Conservation (phyloP, 2,329 filamentous ascomycete genomes). For the Xylariaceae sp. region DNA sequence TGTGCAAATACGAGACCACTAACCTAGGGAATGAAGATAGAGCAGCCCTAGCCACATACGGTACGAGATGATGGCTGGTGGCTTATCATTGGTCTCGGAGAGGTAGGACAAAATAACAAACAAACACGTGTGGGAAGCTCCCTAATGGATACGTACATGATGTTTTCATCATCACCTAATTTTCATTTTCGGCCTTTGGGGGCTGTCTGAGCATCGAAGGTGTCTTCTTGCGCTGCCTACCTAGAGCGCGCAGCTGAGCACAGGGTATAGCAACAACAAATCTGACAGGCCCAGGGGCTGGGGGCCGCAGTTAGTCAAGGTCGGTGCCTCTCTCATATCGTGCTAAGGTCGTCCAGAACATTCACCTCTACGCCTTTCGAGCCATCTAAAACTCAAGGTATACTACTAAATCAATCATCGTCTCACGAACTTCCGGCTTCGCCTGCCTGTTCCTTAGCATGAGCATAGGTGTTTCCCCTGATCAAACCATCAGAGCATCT, state of each 20-base stretch:
- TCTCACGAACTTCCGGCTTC: not conserved
- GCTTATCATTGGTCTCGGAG: conserved; percentile 23
- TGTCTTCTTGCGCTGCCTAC: not conserved
- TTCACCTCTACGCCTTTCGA: too few relatives aligned
- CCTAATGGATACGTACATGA: not conserved
- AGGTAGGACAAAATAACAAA: conserved; percentile 9
- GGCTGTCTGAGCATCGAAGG: not conserved
- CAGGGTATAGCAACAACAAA: not conserved
- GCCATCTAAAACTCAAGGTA: not conserved
- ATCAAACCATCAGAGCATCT: too few relatives aligned
- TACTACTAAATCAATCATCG: not conserved
- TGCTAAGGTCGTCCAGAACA: too few relatives aligned
- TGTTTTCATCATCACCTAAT: not conserved
- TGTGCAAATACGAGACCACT: conserved; percentile 10
- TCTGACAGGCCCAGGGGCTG: not conserved
- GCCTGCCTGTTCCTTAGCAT: not conserved
- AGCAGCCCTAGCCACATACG: conserved; percentile 7
- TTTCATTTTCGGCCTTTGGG: not conserved
- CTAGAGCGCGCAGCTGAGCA: not conserved
- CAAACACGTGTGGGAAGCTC: conserved; percentile 1
- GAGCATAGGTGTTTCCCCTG: too few relatives aligned
- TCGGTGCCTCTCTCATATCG: not conserved
- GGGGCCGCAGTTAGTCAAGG: too few relatives aligned
- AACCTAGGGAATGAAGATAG: too few relatives aligned
- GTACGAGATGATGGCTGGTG: not conserved